These are phyloP conservation scores for Amoebophrya sp. DNA, from an alignment of 169 alveolate genomes.

Conservation along the genomic window DNA sequence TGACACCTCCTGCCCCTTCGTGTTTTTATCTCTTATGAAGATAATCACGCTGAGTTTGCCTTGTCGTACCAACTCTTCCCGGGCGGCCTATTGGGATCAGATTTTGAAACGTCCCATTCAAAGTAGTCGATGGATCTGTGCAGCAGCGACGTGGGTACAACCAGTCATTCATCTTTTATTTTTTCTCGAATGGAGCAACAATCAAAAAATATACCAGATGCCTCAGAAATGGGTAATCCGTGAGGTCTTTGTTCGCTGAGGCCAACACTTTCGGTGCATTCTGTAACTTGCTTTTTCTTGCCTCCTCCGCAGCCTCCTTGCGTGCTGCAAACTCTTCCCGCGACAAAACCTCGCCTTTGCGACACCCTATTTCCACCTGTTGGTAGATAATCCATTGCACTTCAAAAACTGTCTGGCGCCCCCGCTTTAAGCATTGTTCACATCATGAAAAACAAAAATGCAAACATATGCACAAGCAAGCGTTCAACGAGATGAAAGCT, in stretches of 20 bases:
- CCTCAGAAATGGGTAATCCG: conserved; percentile 47
- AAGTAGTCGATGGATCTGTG: too few species aligned
- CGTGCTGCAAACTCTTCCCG: neutral
- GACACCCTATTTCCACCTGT: neutral
- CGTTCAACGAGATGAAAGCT: too few species aligned
- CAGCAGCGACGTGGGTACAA: too few species aligned
- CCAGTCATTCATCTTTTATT: too few species aligned
- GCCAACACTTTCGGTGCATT: conserved; percentile 38
- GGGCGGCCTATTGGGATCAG: conserved; percentile 57
- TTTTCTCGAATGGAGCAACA: too few species aligned
- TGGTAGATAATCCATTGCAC: too few species aligned
- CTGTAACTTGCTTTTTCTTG: neutral
- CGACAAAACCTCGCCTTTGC: neutral
- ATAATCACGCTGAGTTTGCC: conserved; percentile 80
- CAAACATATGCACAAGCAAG: too few species aligned
- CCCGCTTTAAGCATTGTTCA: too few species aligned
- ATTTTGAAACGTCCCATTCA: too few species aligned
- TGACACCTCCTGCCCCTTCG: conserved; percentile 67
- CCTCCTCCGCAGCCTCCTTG: neutral
- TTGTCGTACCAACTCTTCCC: conserved; percentile 73
- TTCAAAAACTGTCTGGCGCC: too few species aligned
- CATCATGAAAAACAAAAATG: too few species aligned
- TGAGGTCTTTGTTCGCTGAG: conserved; percentile 44
- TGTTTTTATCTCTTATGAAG: conserved; percentile 71
- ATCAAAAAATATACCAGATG: conserved; percentile 24